These are phyloP conservation scores for Astrothelium macrocarpum DNA, from an alignment of 495 filamentous ascomycete species.

Conservation along the genomic window DNA sequence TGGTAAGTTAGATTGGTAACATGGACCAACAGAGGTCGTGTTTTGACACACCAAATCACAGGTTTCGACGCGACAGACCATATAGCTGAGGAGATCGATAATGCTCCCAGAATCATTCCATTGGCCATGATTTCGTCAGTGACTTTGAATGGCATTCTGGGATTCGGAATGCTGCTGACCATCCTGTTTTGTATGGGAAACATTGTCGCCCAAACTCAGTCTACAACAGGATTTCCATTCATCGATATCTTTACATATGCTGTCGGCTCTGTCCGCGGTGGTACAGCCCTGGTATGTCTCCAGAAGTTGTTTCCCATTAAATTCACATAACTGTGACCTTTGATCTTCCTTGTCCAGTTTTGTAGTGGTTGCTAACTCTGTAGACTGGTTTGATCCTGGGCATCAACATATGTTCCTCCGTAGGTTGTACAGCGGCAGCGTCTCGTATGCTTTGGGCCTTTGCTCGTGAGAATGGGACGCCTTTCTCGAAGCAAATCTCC, in stretches of 20 bases:
- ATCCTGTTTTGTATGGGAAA: slow-evolving; percentile 16
- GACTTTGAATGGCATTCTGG: slow-evolving; percentile 14
- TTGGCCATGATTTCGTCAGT: slow-evolving; percentile 16
- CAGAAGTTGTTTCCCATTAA: no score
- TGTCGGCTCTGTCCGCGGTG: neutral
- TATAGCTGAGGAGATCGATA: slow-evolving; percentile 14
- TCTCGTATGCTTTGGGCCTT: slow-evolving; percentile 40
- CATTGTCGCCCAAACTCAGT: neutral
- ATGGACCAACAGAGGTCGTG: no score
- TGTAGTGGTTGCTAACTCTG: no score
- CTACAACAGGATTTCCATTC: slow-evolving; percentile 13
- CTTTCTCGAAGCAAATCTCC: slow-evolving; percentile 27
- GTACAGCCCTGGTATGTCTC: slow-evolving; percentile 6
- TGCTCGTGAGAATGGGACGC: slow-evolving; percentile 20
- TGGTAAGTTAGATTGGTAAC: no score
- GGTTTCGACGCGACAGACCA: slow-evolving; percentile 14
- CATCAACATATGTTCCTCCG: slow-evolving; percentile 29
- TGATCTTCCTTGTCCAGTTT: no score
- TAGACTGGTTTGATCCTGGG: slow-evolving; percentile 32
- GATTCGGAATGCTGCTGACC: slow-evolving; percentile 12
- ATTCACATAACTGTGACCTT: no score
- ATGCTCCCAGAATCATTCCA: slow-evolving; percentile 7
- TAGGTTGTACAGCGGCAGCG: slow-evolving; percentile 34
- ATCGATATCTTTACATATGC: slow-evolving; percentile 11
- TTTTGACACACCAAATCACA: no score